A percentile compares a stretch with the other conserved stretches of the same genome.
phyloP scores from a whole-genome alignment of 352 stramenopile species.

The Aphanomyces astaci region DNA sequence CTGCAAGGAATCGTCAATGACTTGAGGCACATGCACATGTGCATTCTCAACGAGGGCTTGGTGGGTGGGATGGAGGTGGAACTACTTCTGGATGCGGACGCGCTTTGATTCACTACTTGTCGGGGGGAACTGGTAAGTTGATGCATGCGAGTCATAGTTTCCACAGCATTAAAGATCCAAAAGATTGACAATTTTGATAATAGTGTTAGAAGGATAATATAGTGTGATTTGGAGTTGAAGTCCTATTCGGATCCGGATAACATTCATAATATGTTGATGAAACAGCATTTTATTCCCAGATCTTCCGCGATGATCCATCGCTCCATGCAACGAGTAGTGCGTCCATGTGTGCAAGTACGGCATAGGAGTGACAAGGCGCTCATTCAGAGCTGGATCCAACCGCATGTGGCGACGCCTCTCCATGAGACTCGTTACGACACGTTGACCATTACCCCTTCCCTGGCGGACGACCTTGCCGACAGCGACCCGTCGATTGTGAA shows the following conservation, averaged over 20 bases:
- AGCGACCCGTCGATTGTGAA: conserved; percentile 44
- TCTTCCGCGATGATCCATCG: neutral
- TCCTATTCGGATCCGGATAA: conserved; percentile 11
- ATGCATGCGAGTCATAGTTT: too few species aligned
- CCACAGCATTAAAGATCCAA: too few species aligned
- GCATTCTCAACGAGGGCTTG: neutral
- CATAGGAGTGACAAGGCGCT: neutral
- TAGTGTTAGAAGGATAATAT: too few species aligned
- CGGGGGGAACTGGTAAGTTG: too few species aligned
- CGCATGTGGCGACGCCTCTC: conserved; percentile 6
- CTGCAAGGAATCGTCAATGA: neutral
- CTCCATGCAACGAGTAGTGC: neutral
- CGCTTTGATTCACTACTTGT: too few species aligned
- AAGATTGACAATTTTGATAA: too few species aligned
- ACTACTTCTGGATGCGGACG: too few species aligned
- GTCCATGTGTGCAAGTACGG: neutral
- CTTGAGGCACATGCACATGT: neutral
- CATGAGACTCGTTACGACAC: conserved; percentile 13
- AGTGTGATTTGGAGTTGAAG: too few species aligned
- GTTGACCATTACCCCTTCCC: conserved; percentile 7
- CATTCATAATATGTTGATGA: conserved; percentile 2
- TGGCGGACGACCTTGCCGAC: conserved; percentile 13
- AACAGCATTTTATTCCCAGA: neutral
- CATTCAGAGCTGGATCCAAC: neutral
- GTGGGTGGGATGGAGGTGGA: neutral